Evolutionary conservation across 768 basidiomycete genomes (phyloP), one percentile per base, ranked within the genome.

Genomic region (Kwoniella botswanensis): DNA sequence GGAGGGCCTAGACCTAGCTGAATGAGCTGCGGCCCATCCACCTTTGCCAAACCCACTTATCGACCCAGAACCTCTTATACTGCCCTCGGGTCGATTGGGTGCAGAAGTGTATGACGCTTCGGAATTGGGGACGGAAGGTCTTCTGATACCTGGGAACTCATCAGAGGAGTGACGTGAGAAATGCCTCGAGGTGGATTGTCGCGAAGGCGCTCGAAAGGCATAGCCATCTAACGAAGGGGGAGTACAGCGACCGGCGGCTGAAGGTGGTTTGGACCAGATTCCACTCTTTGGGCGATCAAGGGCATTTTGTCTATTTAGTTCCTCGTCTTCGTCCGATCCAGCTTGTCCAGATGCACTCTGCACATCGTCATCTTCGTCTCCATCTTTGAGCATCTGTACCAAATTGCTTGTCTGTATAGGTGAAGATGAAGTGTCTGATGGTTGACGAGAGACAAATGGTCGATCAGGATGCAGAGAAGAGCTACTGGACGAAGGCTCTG

Each of bases 1-100:
- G 9, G 71, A 60, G 3, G 74, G 52, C 4, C 78, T 71, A 2
- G 78, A 77, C 17, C 55, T 61, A 44, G 59, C 41, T 17, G 65
- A 50, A 41, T 60, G 35, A 9, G 79, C 77, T 3, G 75, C 77
- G 35, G 79, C 79, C 79, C 79, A 81, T 46, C 79, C 79, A n/a
- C 79, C 79, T 58, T 77, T 79, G 7, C 79, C 79, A 29, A 68
- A 73, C 9, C 79, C 77, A 53, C 75, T 73, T 4, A 55, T 74
- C 29, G 69, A 67, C 22, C 68, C 70, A 18, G 69, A 67, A 43
- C 68, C 59, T 61, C 68, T 46, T 26, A 78, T 46, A 57, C 75
- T 76, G 7, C 73, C 75, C 59, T 74, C 78, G 2, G 42, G 59
- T 26, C 52, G n/a, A 29, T 53, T 63, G 21, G 76, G 71, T 42